Evolutionary conservation across 768 basidiomycete species (phyloP).

Genomic region (Mycena galericulata): DNA sequence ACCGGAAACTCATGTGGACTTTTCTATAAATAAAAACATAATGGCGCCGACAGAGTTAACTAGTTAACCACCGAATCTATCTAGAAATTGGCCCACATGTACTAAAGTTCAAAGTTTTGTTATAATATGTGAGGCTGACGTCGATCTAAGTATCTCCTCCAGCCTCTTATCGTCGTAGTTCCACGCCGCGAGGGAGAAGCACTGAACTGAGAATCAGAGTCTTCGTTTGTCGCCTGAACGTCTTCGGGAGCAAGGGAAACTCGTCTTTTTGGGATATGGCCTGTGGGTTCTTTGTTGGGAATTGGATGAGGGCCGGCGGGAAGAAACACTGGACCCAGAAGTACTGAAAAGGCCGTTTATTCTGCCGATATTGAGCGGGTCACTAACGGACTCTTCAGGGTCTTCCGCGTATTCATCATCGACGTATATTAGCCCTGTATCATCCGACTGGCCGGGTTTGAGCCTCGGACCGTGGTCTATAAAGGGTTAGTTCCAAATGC

Average conservation of each 20-base stretch:
- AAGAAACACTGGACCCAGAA: neutral
- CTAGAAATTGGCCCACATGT: too few species aligned
- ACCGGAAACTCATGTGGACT: too few species aligned
- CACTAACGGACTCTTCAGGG: neutral
- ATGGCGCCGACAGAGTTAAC: too few species aligned
- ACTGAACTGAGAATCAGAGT: constrained; percentile 13
- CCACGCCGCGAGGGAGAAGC: neutral
- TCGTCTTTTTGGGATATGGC: neutral
- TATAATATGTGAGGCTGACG: too few species aligned
- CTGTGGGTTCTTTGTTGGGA: neutral
- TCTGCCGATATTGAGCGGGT: neutral
- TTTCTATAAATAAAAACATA: too few species aligned
- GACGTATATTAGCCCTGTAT: constrained; percentile 1
- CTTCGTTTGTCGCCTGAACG: neutral
- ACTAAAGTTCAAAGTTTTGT: too few species aligned
- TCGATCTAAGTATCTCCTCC: too few species aligned
- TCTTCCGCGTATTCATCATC: constrained; percentile 13
- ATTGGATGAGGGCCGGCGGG: neutral
- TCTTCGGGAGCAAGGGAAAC: constrained; percentile 17
- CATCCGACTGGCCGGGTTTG: constrained; percentile 9
- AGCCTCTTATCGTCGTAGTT: too few species aligned
- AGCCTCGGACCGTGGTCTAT: neutral
- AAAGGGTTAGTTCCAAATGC: neutral
- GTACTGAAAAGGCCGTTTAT: neutral
- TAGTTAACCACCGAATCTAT: too few species aligned